Conservation (phyloP, 805 yeast genomes). For the Candida quercuum region DNA sequence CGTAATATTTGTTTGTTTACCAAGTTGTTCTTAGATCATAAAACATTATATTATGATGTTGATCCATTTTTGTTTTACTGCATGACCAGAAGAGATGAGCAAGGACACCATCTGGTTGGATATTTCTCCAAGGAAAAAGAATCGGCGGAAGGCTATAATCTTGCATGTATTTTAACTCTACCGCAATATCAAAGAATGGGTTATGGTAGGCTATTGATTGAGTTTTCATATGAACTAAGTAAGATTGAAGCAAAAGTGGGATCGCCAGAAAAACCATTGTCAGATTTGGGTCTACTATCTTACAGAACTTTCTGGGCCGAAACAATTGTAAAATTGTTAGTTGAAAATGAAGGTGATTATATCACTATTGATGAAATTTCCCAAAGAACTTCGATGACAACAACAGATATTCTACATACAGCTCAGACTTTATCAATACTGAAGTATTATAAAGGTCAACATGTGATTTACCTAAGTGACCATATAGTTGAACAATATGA, state of each 20-base stretch:
- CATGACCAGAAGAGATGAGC: conserved; percentile 85
- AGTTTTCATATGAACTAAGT: conserved; percentile 88
- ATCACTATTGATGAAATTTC: conserved; percentile 90
- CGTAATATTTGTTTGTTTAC: conserved; percentile 88
- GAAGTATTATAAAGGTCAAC: conserved; percentile 93
- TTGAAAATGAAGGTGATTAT: conserved; percentile 46
- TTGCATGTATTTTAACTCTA: conserved; percentile 92
- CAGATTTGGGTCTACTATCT: conserved; percentile 88
- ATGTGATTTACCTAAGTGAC: conserved; percentile 79
- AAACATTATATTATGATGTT: conserved; percentile 93
- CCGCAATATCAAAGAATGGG: conserved; percentile 98
- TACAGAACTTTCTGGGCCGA: conserved; percentile 98
- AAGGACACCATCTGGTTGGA: conserved; percentile 95
- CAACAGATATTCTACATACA: conserved; percentile 91
- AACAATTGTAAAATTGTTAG: conserved; percentile 66
- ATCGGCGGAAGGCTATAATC: conserved; percentile 89
- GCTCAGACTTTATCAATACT: conserved; percentile 86
- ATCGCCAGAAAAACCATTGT: conserved; percentile 94
- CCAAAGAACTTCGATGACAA: conserved; percentile 85
- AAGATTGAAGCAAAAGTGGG: conserved; percentile 87
- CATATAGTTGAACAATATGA: conserved; percentile 76
- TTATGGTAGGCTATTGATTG: conserved; percentile 85
- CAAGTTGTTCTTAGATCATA: conserved; percentile 90
- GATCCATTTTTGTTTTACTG: conserved; percentile 96
- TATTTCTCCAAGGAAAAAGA: conserved; percentile 97